These are phyloP conservation scores for Clonostachys rosea DNA, from an alignment of 2,329 filamentous ascomycete genomes.

Conservation along the genomic window DNA sequence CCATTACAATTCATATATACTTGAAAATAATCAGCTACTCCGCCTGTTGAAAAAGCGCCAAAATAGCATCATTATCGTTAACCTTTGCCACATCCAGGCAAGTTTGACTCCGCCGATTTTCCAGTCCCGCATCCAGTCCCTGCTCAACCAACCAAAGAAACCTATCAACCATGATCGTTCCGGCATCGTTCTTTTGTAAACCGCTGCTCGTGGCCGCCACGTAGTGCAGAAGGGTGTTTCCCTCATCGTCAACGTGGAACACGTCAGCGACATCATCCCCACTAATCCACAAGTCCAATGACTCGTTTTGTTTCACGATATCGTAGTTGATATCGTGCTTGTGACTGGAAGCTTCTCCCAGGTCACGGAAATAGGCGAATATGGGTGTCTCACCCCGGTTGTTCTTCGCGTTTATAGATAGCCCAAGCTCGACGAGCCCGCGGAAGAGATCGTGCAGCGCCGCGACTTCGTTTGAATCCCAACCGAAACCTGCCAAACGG, in stretches of 20 bases:
- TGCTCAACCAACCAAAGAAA: background rate
- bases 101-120: background rate
- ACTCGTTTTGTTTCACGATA: background rate
- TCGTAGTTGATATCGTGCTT: background rate
- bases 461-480: background rate
- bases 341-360: background rate
- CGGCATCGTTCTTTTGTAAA: background rate
- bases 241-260: background rate
- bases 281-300: background rate
- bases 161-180: background rate
- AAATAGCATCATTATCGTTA: background rate
- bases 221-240: background rate
- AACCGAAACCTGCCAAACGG: too few relatives aligned
- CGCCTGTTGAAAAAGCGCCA: background rate
- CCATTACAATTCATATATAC: too few relatives aligned
- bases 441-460: background rate
- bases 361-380: background rate
- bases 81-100: background rate
- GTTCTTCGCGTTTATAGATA: background rate
- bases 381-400: background rate
- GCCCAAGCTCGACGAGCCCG: background rate
- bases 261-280: background rate
- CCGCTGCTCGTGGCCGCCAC: too few relatives aligned
- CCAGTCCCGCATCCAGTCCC: background rate
- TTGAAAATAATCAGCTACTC: too few relatives aligned